These are phyloP conservation scores for Haplosporangium sp. DNA, from an alignment of 371 early-diverging fungal genomes.

Conservation along the genomic window DNA sequence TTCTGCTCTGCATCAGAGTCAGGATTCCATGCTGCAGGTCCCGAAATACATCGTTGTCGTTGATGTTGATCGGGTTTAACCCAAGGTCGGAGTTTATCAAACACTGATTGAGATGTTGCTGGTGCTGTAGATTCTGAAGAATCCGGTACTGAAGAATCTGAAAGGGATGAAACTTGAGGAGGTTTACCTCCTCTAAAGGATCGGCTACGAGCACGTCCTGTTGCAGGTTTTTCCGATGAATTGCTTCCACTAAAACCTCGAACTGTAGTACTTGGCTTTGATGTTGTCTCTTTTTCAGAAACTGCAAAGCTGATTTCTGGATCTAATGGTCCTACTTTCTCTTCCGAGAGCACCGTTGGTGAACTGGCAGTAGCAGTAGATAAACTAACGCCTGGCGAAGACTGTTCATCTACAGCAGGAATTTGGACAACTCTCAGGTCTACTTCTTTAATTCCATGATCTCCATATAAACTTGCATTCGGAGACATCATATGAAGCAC, in stretches of 20 bases:
- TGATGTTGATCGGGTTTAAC: constrained; percentile 20
- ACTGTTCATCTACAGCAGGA: constrained; percentile 5
- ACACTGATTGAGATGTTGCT: constrained; percentile 8
- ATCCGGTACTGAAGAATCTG: neutral
- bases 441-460: constrained; percentile 24
- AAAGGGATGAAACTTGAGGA: neutral
- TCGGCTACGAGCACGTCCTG: constrained; percentile 17
- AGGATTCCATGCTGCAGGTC: constrained; percentile 22
- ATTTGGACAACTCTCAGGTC: constrained; percentile 35
- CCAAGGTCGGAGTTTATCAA: constrained; percentile 38
- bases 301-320: constrained; percentile 18
- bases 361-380: neutral
- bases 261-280: too few relatives aligned
- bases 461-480: constrained; percentile 34
- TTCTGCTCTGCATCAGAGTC: constrained; percentile 16
- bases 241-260: neutral
- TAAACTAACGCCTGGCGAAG: neutral
- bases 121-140: constrained; percentile 9
- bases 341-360: neutral
- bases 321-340: neutral
- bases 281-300: neutral
- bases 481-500: constrained; percentile 46
- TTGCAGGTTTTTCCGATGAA: neutral
- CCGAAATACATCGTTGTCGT: constrained; percentile 36
- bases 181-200: constrained; percentile 3